Conservation (phyloP, 768 basidiomycete species). For the Suillus hirtellus region DNA sequence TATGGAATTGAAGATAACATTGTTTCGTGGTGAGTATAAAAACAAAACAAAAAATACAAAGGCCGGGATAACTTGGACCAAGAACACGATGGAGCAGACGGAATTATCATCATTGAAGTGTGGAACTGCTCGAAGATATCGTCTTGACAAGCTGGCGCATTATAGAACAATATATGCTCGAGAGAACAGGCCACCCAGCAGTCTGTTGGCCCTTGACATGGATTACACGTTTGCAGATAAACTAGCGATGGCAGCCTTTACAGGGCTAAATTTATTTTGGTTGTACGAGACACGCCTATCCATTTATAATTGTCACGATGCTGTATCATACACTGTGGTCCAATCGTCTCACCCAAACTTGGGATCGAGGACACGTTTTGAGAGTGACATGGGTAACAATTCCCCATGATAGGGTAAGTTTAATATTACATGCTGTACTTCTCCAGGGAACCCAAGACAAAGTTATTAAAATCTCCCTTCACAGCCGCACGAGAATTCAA, state of each 20-base stretch:
- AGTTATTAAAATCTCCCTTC: constrained; percentile 68
- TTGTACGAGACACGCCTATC: constrained; percentile 45
- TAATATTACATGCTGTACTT: neutral
- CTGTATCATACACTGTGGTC: neutral
- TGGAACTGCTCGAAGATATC: constrained; percentile 33
- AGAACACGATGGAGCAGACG: neutral
- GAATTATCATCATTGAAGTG: neutral
- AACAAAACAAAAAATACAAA: neutral
- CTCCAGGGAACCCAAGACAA: constrained; percentile 33
- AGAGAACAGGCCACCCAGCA: constrained; percentile 7
- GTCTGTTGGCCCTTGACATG: neutral
- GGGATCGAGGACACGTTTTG: constrained; percentile 48
- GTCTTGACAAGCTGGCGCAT: constrained; percentile 37
- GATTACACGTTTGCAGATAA: neutral
- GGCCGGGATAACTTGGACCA: neutral
- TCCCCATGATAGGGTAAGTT: constrained; percentile 34
- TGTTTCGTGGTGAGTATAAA: neutral
- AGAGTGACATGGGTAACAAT: constrained; percentile 61
- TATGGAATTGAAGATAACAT: neutral
- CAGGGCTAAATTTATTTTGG: neutral
- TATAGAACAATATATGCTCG: constrained; percentile 55
- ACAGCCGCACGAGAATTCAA: neutral
- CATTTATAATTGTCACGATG: constrained; percentile 19
- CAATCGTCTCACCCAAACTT: constrained; percentile 50
- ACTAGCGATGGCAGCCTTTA: neutral